Base-by-base conservation (phyloP, 2,329 filamentous ascomycete genomes). In the Fusarium gaditjirri region DNA sequence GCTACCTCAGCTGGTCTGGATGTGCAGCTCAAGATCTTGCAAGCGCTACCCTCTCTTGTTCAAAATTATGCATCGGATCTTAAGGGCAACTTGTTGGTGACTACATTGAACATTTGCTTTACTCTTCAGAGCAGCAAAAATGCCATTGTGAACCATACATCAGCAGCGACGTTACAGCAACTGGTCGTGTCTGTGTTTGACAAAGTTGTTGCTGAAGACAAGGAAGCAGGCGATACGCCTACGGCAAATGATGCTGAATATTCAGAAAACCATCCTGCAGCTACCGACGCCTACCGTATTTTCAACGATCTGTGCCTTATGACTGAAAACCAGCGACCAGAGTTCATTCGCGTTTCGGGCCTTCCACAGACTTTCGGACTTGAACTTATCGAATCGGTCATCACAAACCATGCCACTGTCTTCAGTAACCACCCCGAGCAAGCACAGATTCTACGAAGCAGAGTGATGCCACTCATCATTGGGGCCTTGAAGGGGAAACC, bases 81-180 rank as follows among this genome's bases (percentile, higher is more conserved):
- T 41, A 91, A 92, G 66, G 94, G 93, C 4, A 92, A 95, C 66
- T 85, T 97, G 38, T 86, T 99, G 42, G 92, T 94, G 33, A 94
- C 90, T 14, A 90, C 93, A 1, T 83, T 99, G 73, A 95, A 97
- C 79, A 94, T 97, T 79, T 98, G 96, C 83, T 96, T 96, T 68
- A 92, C 94, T 55, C 83, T 99, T 53, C 95, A 98, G 82, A 92
- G 90, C 62, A 96, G 93, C 81, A 98, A 98, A 83, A 97, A 95
- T 83, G 90, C 92, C 31, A 94, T 97, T 56, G 94, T 99, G 75
- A 97, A 95, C 79, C 97, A 97, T 76, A 98, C 97, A 2, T 96
- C 96, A 14, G 94, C 95, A 31, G 96, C 96, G n/a, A 98, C 96
- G 5, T 85, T 99, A 59, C 95, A 98, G 81, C 96, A 98, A 81